Evolutionary conservation across 2,329 filamentous ascomycete genomes (phyloP).

Genomic region (Pseudocercospora fijiensis): DNA sequence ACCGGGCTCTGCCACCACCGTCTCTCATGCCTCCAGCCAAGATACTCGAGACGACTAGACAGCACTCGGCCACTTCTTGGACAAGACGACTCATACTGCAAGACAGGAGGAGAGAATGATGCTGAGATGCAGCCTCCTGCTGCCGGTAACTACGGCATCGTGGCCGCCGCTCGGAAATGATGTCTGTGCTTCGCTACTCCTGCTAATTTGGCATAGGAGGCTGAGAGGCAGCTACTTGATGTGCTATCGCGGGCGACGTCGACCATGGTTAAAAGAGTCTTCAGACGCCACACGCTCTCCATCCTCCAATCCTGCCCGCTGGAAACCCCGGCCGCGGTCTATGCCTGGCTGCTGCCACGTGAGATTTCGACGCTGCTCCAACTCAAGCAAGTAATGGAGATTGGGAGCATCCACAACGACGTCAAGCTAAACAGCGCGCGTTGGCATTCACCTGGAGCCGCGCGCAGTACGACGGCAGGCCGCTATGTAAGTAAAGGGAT

Average conservation of each 20-base stretch:
- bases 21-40: not conserved
- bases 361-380: not conserved
- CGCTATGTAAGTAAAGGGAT: slow-evolving; percentile 4
- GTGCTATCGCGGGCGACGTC: not conserved
- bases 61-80: not conserved
- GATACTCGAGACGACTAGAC: not conserved
- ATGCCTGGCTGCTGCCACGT: not conserved
- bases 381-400: not conserved
- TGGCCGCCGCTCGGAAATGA: not conserved
- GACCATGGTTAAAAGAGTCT: not conserved
- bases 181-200: slow-evolving; percentile 2
- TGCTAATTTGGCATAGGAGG: slow-evolving; percentile 2
- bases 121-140: not conserved
- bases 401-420: not conserved
- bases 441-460: not conserved
- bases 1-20: not conserved
- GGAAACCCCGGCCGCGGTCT: not conserved
- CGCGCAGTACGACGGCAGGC: not conserved
- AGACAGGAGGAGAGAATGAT: not conserved
- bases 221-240: not conserved
- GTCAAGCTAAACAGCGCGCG: not conserved
- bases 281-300: not conserved
- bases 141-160: not conserved
- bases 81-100: no score
- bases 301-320: not conserved